These are phyloP conservation scores for Pistacia atlantica DNA, from an alignment of 345 rosid species.

Conservation along the genomic window DNA sequence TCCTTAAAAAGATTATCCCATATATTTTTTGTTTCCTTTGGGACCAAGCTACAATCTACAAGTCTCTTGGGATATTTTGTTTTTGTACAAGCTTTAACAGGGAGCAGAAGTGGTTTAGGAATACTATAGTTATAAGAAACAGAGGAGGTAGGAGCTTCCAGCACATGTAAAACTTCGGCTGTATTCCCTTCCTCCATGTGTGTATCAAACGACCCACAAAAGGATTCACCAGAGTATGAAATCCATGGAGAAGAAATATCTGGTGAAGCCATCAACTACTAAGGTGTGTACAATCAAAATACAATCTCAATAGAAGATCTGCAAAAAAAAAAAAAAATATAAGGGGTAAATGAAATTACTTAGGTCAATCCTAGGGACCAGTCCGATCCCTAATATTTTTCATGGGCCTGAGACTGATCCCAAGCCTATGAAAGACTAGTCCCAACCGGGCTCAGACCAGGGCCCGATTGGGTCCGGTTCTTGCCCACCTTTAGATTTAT, in stretches of 20 bases:
- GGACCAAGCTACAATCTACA: slow-evolving; percentile 40
- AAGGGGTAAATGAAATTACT: too few relatives aligned
- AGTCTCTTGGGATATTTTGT: slow-evolving; percentile 26
- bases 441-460: too few relatives aligned
- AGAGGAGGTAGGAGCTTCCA: slow-evolving; percentile 46
- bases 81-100: slow-evolving; percentile 32
- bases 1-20: slow-evolving; percentile 81
- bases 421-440: too few relatives aligned
- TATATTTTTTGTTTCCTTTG: slow-evolving; percentile 43
- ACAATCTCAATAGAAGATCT: slow-evolving; percentile 23
- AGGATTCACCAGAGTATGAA: slow-evolving; percentile 40
- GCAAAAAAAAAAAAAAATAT: slow-evolving; percentile 1
- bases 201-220: slow-evolving; percentile 34
- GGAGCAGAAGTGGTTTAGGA: slow-evolving; percentile 72
- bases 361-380: too few relatives aligned
- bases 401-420: too few relatives aligned
- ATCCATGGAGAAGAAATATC: slow-evolving; percentile 44
- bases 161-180: slow-evolving; percentile 39
- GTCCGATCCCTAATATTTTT: too few relatives aligned
- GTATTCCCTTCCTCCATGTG: slow-evolving; percentile 39
- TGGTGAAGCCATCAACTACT: slow-evolving; percentile 54
- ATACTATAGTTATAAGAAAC: slow-evolving; percentile 36
- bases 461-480: too few relatives aligned
- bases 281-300: slow-evolving; percentile 3
- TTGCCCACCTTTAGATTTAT: too few relatives aligned